These are phyloP conservation scores for Coffea eugenioides DNA, from an alignment of 257 asterid genomes.

Conservation along the genomic window DNA sequence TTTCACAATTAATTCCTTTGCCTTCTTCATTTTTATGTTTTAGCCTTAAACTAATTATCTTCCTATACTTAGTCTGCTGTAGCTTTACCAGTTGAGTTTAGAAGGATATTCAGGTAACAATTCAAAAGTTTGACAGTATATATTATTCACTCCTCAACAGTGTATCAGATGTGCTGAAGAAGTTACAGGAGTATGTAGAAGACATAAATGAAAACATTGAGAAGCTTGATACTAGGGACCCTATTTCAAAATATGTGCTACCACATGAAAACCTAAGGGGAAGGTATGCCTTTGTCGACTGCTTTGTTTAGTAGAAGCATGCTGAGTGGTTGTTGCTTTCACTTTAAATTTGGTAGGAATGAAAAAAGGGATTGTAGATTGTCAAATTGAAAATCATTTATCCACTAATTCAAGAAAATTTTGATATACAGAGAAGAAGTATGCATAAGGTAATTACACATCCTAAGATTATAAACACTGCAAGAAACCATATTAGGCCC, in stretches of 20 bases:
- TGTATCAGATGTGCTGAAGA: constrained; percentile 70
- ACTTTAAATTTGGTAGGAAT: neutral
- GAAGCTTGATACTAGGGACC: constrained; percentile 66
- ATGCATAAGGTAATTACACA: neutral
- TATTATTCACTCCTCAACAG: constrained; percentile 35
- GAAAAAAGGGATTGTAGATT: neutral
- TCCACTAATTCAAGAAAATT: neutral
- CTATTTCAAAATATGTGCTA: constrained; percentile 77
- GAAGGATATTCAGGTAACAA: constrained; percentile 2
- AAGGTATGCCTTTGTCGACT: constrained; percentile 46
- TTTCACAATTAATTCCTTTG: neutral
- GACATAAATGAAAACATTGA: constrained; percentile 83
- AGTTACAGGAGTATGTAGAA: constrained; percentile 71
- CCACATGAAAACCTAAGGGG: constrained; percentile 96
- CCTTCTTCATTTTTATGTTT: neutral
- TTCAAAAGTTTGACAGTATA: neutral
- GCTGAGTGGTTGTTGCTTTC: neutral
- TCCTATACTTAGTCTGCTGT: neutral
- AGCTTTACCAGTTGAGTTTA: neutral
- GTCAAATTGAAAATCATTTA: no score
- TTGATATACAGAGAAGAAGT: neutral
- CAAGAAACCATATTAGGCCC: neutral
- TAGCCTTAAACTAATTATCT: neutral
- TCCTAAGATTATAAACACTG: neutral
- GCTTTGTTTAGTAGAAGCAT: neutral